These are phyloP conservation scores for Juglanconis sp. DNA, from an alignment of 2,329 filamentous ascomycete genomes.

Conservation along the genomic window DNA sequence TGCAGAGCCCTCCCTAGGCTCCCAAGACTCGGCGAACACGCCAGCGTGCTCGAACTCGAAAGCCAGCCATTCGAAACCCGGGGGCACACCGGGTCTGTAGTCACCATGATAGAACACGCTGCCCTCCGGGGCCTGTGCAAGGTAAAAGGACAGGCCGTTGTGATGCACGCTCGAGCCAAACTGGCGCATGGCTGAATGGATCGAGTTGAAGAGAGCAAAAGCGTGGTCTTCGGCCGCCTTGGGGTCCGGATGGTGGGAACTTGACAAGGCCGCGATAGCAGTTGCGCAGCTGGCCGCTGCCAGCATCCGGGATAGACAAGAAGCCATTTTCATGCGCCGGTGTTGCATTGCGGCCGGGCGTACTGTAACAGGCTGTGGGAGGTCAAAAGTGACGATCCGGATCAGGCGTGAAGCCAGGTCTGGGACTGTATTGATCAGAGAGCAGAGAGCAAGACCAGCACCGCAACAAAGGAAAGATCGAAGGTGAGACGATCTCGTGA, in stretches of 20 bases:
- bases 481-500: no score
- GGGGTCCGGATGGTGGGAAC: neutral
- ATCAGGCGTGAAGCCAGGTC: no score
- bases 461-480: no score
- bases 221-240: constrained; percentile 4
- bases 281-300: neutral
- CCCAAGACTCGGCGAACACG: constrained; percentile 42
- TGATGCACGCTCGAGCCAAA: constrained; percentile 61
- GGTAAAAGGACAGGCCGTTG: constrained; percentile 61
- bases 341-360: no score
- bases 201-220: constrained; percentile 16
- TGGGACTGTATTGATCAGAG: no score
- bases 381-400: no score
- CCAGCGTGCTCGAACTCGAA: constrained; percentile 63
- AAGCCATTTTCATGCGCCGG: no score
- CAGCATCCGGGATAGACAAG: neutral
- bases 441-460: no score
- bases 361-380: no score
- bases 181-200: constrained; percentile 29
- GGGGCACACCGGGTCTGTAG: constrained; percentile 35
- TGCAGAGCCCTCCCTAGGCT: neutral
- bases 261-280: no score
- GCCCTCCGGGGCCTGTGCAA: constrained; percentile 51
- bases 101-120: constrained; percentile 59
- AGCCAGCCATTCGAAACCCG: constrained; percentile 56